A percentile compares a stretch with the other conserved stretches of the same genome.
Evolutionary conservation across 352 stramenopile genomes (phyloP).

Genomic region (Phytopythium oedochilum): DNA sequence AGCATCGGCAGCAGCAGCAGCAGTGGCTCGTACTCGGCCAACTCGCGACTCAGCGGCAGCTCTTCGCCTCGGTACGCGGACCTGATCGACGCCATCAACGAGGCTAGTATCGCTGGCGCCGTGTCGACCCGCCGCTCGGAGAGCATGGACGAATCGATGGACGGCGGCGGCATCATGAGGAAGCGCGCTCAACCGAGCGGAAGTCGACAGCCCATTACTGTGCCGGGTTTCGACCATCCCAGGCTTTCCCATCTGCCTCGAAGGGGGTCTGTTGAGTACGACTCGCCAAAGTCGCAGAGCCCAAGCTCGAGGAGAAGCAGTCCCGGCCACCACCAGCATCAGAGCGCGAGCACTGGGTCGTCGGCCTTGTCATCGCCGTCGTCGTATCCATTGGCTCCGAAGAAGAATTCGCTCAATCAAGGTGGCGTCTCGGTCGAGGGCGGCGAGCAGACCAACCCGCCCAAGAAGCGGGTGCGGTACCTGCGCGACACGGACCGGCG

Average conservation of each 20-base stretch:
- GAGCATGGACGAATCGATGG: neutral
- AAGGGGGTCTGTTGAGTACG: neutral
- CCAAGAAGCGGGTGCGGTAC: conserved; percentile 49
- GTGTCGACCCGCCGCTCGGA: neutral
- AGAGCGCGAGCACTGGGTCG: neutral
- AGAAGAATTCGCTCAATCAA: neutral
- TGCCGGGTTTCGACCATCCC: neutral
- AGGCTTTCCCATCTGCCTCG: neutral
- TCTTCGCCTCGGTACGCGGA: conserved; percentile 2
- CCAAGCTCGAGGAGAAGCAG: neutral
- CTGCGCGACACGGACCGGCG: conserved; percentile 50
- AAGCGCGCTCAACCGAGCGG: neutral
- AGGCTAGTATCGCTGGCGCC: neutral
- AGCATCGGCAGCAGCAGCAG: neutral
- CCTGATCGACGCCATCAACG: conserved; percentile 3
- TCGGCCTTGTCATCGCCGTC: neutral
- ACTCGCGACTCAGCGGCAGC: neutral
- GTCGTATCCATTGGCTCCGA: conserved; percentile 1
- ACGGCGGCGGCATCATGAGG: neutral
- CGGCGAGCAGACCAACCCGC: conserved; percentile 2
- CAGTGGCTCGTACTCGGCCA: neutral
- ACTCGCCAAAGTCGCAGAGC: neutral
- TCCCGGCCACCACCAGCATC: neutral
- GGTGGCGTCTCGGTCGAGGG: neutral
- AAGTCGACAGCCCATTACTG: neutral